A percentile compares a stretch with the other conserved stretches of the same genome.
These are phyloP conservation scores for Reutealis trisperma DNA, from an alignment of 345 rosid genomes.

Conservation along the genomic window DNA sequence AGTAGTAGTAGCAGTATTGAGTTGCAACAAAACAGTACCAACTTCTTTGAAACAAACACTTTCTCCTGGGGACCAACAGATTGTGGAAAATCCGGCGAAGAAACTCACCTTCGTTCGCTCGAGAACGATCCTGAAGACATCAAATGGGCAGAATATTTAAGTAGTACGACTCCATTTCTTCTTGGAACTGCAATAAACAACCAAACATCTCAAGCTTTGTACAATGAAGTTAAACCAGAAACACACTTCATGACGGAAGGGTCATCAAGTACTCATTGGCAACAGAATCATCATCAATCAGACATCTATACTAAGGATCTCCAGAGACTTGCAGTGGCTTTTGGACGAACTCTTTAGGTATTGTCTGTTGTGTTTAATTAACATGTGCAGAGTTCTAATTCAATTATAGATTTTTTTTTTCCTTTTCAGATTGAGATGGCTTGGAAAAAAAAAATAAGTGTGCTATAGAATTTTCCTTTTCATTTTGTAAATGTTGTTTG, in stretches of 20 bases:
- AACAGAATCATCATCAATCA: constrained; percentile 25
- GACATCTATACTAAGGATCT: constrained; percentile 35
- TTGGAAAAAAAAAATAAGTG: constrained; percentile 15
- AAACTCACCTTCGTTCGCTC: constrained; percentile 21
- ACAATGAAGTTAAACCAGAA: constrained; percentile 38
- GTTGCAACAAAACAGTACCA: constrained; percentile 45
- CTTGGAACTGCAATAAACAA: constrained; percentile 35
- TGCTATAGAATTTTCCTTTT: constrained; percentile 17
- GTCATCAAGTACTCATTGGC: constrained; percentile 23
- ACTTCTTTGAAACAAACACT: constrained; percentile 36
- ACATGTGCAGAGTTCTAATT: constrained; percentile 21
- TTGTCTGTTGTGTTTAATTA: constrained; percentile 6
- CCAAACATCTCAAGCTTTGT: constrained; percentile 33
- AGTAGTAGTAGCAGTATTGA: constrained; percentile 44
- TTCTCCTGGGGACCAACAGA: constrained; percentile 42
- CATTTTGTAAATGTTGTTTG: constrained; percentile 28
- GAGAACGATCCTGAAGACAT: constrained; percentile 37
- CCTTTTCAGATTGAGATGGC: constrained; percentile 17
- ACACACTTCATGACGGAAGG: constrained; percentile 27
- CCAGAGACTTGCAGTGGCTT: constrained; percentile 44
- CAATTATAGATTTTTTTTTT: constrained; percentile 1
- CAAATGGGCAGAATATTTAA: constrained; percentile 58
- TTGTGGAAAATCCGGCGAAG: constrained; percentile 30
- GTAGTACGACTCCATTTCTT: constrained; percentile 33
- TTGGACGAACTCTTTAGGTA: constrained; percentile 40